Percentiles rank a stretch among this genome's conserved stretches.
These are phyloP conservation scores for Piper longum DNA, from an alignment of 164 flowering plant species.

Conservation along the genomic window DNA sequence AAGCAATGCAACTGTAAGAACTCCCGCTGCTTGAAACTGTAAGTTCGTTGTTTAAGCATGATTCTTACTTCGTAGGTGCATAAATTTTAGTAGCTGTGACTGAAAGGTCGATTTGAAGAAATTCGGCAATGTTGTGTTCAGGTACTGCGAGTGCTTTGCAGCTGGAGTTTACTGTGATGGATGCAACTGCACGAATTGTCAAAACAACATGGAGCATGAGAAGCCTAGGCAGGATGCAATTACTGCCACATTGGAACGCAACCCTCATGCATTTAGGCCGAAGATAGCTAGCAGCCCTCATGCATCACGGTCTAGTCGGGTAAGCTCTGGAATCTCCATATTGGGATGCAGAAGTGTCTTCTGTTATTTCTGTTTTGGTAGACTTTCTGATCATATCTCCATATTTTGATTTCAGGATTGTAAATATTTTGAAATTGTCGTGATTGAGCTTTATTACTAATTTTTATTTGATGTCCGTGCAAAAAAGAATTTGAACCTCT, in stretches of 20 bases:
- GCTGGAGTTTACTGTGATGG: conserved; percentile 92
- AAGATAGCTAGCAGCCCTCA: conserved; percentile 94
- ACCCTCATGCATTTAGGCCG: conserved; percentile 92
- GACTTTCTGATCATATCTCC: too few species aligned
- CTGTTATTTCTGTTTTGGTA: background rate
- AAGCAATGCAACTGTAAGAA: conserved; percentile 93
- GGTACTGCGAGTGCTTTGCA: conserved; percentile 99
- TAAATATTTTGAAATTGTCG: too few species aligned
- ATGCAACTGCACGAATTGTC: conserved; percentile 82
- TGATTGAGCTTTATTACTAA: too few species aligned
- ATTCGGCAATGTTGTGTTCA: conserved; percentile 6
- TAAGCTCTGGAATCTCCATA: conserved; percentile 15
- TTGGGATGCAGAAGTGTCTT: background rate
- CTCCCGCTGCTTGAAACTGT: conserved; percentile 86
- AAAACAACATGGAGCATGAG: conserved; percentile 79
- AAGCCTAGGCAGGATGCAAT: conserved; percentile 77
- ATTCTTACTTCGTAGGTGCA: background rate
- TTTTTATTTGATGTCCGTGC: too few species aligned
- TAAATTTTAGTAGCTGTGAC: too few species aligned
- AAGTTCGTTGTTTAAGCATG: conserved; percentile 18
- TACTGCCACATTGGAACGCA: conserved; percentile 79
- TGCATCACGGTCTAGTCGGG: conserved; percentile 55
- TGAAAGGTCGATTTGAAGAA: background rate
- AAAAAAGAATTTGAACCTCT: too few species aligned
- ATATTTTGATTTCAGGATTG: too few species aligned